These are phyloP conservation scores for Amesomyces nigricolor DNA, from an alignment of 2,329 filamentous ascomycete genomes.

Conservation along the genomic window DNA sequence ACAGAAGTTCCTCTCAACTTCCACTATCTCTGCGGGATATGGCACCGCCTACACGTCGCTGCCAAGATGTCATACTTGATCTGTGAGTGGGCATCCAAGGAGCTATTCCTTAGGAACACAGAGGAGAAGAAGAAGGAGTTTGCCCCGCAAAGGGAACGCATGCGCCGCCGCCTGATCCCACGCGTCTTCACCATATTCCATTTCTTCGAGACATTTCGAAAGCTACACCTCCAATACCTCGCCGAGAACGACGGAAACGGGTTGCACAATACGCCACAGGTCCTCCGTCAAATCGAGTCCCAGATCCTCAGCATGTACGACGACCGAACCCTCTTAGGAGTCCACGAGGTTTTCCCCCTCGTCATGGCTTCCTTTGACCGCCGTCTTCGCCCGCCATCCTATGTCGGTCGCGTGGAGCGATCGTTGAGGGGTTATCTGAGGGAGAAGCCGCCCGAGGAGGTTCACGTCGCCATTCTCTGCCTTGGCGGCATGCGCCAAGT, in stretches of 20 bases:
- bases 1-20: constrained; percentile 46
- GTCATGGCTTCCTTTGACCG: constrained; percentile 60
- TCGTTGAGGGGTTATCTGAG: constrained; percentile 58
- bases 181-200: constrained; percentile 61
- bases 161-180: constrained; percentile 59
- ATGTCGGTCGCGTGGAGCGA: constrained; percentile 57
- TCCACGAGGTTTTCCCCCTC: constrained; percentile 60
- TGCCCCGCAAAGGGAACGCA: constrained; percentile 55
- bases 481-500: constrained; percentile 59
- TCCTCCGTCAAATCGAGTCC: constrained; percentile 56
- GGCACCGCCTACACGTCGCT: constrained; percentile 60
- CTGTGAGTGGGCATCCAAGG: constrained; percentile 59
- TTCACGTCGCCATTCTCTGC: constrained; percentile 55
- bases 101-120: constrained; percentile 56
- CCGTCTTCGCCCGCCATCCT: constrained; percentile 57
- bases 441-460: constrained; percentile 56
- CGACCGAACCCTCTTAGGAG: constrained; percentile 54
- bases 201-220: constrained; percentile 61
- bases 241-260: constrained; percentile 47
- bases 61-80: constrained; percentile 57
- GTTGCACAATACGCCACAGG: constrained; percentile 49
- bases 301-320: constrained; percentile 61
- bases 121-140: constrained; percentile 52
- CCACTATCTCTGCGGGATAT: constrained; percentile 58
- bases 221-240: constrained; percentile 53